Conservation (phyloP, 129 eudicot genomes). For the Deinandra increscens region DNA sequence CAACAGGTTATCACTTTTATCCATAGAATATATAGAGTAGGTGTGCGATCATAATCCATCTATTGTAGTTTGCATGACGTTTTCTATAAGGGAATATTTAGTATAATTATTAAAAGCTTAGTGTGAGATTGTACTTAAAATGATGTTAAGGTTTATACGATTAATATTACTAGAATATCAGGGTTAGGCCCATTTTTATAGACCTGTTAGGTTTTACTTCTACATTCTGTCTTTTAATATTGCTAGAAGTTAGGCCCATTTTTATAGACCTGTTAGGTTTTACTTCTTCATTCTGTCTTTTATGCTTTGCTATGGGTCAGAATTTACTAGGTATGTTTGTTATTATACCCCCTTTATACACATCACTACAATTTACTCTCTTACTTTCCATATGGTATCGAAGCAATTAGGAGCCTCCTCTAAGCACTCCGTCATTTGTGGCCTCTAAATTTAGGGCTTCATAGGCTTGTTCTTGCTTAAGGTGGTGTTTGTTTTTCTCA, state of each 20-base stretch:
- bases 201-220: too few relatives aligned
- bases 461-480: too few relatives aligned
- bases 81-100: neutral
- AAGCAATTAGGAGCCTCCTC: neutral
- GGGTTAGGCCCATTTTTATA: too few relatives aligned
- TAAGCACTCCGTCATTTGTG: neutral
- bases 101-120: neutral
- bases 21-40: neutral
- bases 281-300: too few relatives aligned
- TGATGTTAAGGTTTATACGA: neutral
- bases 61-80: neutral
- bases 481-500: too few relatives aligned
- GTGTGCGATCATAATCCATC: neutral
- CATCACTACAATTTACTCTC: neutral
- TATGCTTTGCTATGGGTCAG: too few relatives aligned
- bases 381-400: neutral
- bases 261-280: too few relatives aligned
- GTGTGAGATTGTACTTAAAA: neutral
- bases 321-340: too few relatives aligned
- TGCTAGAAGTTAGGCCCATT: too few relatives aligned
- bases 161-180: neutral
- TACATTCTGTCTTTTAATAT: neutral
- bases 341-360: neutral
- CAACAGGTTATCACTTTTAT: slow-evolving; percentile 61
- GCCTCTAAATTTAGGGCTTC: neutral